Percentiles rank a stretch among this genome's conserved stretches.
Conservation (phyloP, 768 basidiomycete species). For the Leucosporidium yakuticum region DNA sequence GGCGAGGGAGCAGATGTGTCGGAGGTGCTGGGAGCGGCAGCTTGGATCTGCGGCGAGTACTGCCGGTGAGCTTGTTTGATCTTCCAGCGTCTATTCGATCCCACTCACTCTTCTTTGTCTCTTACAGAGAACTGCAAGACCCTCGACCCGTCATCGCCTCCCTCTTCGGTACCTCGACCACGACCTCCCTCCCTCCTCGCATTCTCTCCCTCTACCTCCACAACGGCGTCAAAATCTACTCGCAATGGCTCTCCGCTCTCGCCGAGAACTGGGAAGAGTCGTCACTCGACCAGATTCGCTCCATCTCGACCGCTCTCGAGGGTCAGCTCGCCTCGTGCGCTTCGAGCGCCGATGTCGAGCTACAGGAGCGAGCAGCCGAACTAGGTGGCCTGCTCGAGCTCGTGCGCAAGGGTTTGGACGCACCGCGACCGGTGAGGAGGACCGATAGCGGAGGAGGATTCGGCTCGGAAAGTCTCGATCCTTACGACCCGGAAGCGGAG, state of each 20-base stretch:
- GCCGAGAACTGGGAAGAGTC: constrained; percentile 73
- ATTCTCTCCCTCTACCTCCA: constrained; percentile 75
- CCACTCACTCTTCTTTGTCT: constrained; percentile 10
- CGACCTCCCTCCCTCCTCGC: constrained; percentile 54
- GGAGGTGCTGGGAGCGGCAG: constrained; percentile 86
- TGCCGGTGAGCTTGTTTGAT: constrained; percentile 58
- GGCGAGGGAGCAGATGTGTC: constrained; percentile 46
- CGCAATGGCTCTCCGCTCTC: constrained; percentile 69
- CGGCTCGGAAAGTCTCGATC: background rate
- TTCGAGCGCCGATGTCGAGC: constrained; percentile 66
- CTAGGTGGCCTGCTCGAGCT: constrained; percentile 38
- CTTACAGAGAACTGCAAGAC: constrained; percentile 64
- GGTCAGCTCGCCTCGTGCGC: constrained; percentile 58
- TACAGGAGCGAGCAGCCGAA: constrained; percentile 73
- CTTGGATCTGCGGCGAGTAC: constrained; percentile 95
- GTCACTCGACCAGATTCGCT: constrained; percentile 59
- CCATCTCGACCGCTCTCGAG: constrained; percentile 59
- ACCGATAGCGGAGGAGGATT: background rate
- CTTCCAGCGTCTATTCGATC: background rate
- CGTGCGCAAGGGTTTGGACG: constrained; percentile 38
- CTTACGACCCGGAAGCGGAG: background rate
- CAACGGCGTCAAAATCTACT: constrained; percentile 78
- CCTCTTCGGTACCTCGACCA: constrained; percentile 56
- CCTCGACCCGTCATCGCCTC: constrained; percentile 67
- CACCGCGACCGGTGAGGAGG: constrained; percentile 17